Evolutionary conservation across 2,329 filamentous ascomycete species (phyloP), one percentile per base, ranked within the genome.

Genomic region (Septoria linicola): DNA sequence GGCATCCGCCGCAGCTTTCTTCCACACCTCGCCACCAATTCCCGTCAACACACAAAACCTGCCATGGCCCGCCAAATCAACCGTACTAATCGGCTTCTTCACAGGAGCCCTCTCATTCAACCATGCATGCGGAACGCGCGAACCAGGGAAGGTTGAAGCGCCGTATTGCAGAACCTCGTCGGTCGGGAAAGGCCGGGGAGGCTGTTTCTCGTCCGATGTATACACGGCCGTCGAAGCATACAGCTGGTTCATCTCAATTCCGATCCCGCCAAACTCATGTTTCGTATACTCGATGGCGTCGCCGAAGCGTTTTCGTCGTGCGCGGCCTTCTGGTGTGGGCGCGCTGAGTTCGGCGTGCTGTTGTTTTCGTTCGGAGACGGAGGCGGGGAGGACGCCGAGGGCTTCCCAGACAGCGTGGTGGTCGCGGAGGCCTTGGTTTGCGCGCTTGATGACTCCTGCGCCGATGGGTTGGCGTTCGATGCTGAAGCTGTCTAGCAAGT

Each of bases 121-220:
- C 83, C 83, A 85, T 0, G 73, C 81, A 64, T 87, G 83, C 4
- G 83, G 83, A 17, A 85, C 66, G 2, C 82, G 71, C 23, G 72
- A 72, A 6, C 83, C 83, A 0, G 83, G 83, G 58, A 77, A 82
- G 2, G 82, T 84, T 42, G 57, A 62, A 10, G 64, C 51, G 37
- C 64, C 61, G 30, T 63, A 56, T 27, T 61, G 44, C 41, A 65
- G 51, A 8, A 63, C 61, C 17, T 55, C 54, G 39, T 65, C 62
- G 13, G 49, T 54, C 2, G 64, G 64, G 14, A 53, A 54, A 13
- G 58, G 49, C 17, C 46, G 50, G n/a, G 52, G 56, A 7, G 57
- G 55, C 16, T 54, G 47, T 35, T 59, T 60, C 49, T 68, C 65
- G 42, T 67, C 63, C 19, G 47, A 44, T n/a, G 57, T 16, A 39